Base-by-base conservation (phyloP, 1,284 basidiomycete genomes). In the Sporisorium reilianum region DNA sequence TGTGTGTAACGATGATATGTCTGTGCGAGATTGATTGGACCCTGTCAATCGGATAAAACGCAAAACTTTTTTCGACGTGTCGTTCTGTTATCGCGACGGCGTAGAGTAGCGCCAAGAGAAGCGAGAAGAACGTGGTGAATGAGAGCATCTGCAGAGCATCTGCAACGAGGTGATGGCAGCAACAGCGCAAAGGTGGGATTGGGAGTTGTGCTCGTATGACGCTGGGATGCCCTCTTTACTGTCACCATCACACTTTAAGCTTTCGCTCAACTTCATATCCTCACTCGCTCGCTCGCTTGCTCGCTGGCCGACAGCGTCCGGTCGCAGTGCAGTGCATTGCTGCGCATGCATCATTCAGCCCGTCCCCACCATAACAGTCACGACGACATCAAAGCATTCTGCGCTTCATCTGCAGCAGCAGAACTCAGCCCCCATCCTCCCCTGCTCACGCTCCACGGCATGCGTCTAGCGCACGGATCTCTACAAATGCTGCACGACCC, bases 241-340 rank as follows among this genome's bases (percentile, higher is more conserved):
- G n/a, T 20, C 46, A 49, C 46, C 46, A 49, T 49, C 46, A 49
- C 46, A 49, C 26, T 23, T 28, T 30, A 5, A n/a, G n/a, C 30
- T 49, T 30, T 30, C 28, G 18, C 14, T 48, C n/a, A n/a, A 6
- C 9, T 49, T 20, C 46, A 30, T 49, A 12, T 34, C 23, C 42
- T 44, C 42, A 26, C 45, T 48, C 16, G n/a, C 45, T 25, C 16
- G 46, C 28, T 49, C 46, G 46, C 46, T 49, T 28, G 26, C 18
- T 20, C 45, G 28, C n/a, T 32, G 18, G 28, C n/a, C n/a, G n/a
- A n/a, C n/a, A n/a, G n/a, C n/a, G n/a, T n/a, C n/a, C n/a, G n/a
- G n/a, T n/a, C n/a, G n/a, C n/a, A n/a, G n/a, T n/a, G n/a, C n/a
- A n/a, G n/a, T n/a, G n/a, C n/a, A n/a, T 20, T 36, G 20, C 48